A percentile compares a stretch with the other conserved stretches of the same genome.
Evolutionary conservation across 1,284 basidiomycete species (phyloP).

Genomic region (Ganoderma resinaceum): DNA sequence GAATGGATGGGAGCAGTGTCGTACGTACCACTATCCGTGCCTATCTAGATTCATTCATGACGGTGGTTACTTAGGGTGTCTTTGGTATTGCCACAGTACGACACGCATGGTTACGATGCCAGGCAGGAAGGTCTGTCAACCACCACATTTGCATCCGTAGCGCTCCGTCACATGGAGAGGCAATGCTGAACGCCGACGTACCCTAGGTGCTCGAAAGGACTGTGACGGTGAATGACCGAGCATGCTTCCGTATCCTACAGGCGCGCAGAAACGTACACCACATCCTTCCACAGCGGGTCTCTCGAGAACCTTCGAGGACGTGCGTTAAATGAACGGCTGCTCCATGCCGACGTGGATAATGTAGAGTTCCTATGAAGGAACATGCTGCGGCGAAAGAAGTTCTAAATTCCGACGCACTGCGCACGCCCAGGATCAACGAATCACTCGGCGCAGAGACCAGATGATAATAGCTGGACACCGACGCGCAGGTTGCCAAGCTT

Average conservation of each 20-base stretch:
- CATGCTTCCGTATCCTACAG: neutral
- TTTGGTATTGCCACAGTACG: neutral
- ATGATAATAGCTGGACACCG: neutral
- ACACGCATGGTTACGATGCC: neutral
- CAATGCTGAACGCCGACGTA: neutral
- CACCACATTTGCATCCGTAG: neutral
- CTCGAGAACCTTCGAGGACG: neutral
- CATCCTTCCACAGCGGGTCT: neutral
- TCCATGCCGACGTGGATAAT: neutral
- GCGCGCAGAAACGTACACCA: constrained; percentile 1
- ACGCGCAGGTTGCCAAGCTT: neutral
- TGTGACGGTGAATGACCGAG: neutral
- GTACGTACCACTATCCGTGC: neutral
- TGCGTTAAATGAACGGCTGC: constrained; percentile 2
- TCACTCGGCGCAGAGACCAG: neutral
- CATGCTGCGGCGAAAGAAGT: neutral
- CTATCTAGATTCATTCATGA: neutral
- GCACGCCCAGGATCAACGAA: neutral
- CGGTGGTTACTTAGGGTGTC: neutral
- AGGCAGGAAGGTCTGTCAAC: neutral
- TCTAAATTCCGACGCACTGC: neutral
- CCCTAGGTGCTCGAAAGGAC: neutral
- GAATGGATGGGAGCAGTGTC: neutral
- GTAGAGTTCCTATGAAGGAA: neutral
- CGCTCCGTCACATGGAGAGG: neutral